phyloP scores from a whole-genome alignment of 129 eudicot genomes.

The Rutidosis leptorrhynchoides region DNA sequence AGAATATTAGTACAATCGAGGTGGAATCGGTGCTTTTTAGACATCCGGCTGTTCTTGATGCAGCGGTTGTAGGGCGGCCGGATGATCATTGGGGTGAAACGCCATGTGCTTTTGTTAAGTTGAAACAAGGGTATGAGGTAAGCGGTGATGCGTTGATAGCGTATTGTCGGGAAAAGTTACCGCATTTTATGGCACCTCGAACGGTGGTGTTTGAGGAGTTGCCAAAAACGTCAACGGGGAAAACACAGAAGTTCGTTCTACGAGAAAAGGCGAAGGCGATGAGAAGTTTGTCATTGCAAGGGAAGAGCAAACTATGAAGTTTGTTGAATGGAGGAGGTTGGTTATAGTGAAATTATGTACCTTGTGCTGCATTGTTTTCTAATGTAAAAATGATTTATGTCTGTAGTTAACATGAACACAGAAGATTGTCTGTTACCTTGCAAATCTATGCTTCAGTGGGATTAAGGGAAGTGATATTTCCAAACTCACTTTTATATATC shows the following conservation, averaged over 20 bases:
- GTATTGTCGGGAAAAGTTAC: slow-evolving; percentile 32
- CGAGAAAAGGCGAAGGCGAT: slow-evolving; percentile 37
- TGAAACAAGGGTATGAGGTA: slow-evolving; percentile 21
- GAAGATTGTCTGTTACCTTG: neutral
- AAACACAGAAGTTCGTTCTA: slow-evolving; percentile 42
- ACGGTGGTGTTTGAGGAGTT: slow-evolving; percentile 43
- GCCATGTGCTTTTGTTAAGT: slow-evolving; percentile 46
- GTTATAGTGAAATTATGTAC: neutral
- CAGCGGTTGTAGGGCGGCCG: slow-evolving; percentile 47
- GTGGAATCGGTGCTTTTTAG: slow-evolving; percentile 46
- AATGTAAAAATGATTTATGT: neutral
- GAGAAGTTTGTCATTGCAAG: slow-evolving; percentile 28
- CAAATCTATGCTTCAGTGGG: neutral
- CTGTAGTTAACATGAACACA: neutral
- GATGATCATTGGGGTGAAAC: slow-evolving; percentile 58
- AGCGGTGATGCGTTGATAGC: slow-evolving; percentile 29
- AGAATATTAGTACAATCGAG: slow-evolving; percentile 48
- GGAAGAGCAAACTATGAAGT: slow-evolving; percentile 25
- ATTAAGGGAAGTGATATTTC: neutral
- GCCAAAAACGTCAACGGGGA: slow-evolving; percentile 54
- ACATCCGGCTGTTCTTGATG: slow-evolving; percentile 50
- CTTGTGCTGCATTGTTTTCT: neutral
- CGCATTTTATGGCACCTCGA: slow-evolving; percentile 45
- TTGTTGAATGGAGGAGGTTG: neutral
- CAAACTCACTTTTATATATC: too few relatives aligned